These are phyloP conservation scores for Aplosporella prunicola DNA, from an alignment of 2,329 filamentous ascomycete species.

Conservation along the genomic window DNA sequence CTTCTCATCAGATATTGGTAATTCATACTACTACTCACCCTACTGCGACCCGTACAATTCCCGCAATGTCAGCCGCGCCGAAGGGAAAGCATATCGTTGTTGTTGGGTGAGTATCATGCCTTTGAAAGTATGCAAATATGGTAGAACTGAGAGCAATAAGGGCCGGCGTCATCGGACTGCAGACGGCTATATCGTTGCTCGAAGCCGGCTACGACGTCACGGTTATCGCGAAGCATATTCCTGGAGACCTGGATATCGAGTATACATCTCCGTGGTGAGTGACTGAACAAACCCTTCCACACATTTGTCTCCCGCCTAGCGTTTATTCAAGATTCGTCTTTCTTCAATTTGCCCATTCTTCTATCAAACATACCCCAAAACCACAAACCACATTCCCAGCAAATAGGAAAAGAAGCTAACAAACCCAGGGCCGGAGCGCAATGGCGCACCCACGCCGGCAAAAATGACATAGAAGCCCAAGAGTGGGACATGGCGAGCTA, in stretches of 20 bases:
- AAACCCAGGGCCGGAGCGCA: constrained; percentile 37
- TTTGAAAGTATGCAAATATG: too few relatives aligned
- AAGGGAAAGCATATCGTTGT: too few relatives aligned
- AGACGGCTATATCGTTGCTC: constrained; percentile 35
- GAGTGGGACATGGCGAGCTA: constrained; percentile 38
- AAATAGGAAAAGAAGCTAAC: too few relatives aligned
- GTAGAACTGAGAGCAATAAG: too few relatives aligned
- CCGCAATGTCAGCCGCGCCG: too few relatives aligned
- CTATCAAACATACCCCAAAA: constrained; percentile 13
- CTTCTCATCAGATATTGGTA: too few relatives aligned
- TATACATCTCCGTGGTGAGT: constrained; percentile 37
- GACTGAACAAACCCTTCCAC: background rate
- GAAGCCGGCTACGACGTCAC: constrained; percentile 33
- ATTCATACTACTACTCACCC: too few relatives aligned
- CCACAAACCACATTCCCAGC: too few relatives aligned
- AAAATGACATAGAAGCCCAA: constrained; percentile 19
- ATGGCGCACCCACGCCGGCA: constrained; percentile 36
- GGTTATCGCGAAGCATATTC: constrained; percentile 35
- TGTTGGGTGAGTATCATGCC: too few relatives aligned
- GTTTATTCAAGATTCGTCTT: constrained; percentile 2
- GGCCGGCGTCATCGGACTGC: constrained; percentile 40
- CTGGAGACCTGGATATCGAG: constrained; percentile 32
- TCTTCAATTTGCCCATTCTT: too few relatives aligned
- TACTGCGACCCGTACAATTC: too few relatives aligned
- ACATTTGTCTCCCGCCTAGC: background rate